phyloP scores from a whole-genome alignment of 768 basidiomycete genomes.

The Rhizopogon vesiculosus region DNA sequence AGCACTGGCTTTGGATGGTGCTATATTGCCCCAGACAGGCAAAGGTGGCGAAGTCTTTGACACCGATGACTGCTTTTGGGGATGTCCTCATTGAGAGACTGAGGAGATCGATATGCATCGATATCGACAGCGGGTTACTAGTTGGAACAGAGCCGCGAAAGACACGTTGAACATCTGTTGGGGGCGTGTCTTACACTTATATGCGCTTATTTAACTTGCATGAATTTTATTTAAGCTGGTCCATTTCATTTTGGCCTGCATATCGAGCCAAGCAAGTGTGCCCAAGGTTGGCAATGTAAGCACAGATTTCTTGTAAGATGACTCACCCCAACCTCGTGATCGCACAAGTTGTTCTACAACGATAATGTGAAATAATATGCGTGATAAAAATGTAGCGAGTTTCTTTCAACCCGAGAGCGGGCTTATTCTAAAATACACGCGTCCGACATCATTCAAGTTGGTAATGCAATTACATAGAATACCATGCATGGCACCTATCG shows the following conservation, averaged over 20 bases:
- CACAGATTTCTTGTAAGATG: too few species aligned
- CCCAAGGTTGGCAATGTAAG: background rate
- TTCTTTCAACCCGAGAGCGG: too few species aligned
- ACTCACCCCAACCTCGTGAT: background rate
- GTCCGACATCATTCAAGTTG: too few species aligned
- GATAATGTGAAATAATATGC: too few species aligned
- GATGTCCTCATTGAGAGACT: conserved; percentile 68
- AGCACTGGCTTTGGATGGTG: conserved; percentile 51
- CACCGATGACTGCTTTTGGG: conserved; percentile 80
- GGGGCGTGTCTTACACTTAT: background rate
- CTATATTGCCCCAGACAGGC: conserved; percentile 53
- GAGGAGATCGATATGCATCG: conserved; percentile 49
- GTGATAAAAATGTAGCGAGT: too few species aligned
- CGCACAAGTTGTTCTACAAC: background rate
- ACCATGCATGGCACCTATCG: too few species aligned
- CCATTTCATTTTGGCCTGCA: background rate
- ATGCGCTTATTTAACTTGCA: background rate
- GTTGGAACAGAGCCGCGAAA: conserved; percentile 8
- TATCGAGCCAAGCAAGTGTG: background rate
- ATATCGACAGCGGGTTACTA: conserved; percentile 50
- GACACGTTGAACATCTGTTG: background rate
- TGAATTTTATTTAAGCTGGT: too few species aligned
- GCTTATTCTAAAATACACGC: too few species aligned
- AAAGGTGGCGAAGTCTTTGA: conserved; percentile 75
- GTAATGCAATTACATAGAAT: too few species aligned